Base-by-base conservation (phyloP, 148 eudicot genomes). In the Camellia lanceoleosa region DNA sequence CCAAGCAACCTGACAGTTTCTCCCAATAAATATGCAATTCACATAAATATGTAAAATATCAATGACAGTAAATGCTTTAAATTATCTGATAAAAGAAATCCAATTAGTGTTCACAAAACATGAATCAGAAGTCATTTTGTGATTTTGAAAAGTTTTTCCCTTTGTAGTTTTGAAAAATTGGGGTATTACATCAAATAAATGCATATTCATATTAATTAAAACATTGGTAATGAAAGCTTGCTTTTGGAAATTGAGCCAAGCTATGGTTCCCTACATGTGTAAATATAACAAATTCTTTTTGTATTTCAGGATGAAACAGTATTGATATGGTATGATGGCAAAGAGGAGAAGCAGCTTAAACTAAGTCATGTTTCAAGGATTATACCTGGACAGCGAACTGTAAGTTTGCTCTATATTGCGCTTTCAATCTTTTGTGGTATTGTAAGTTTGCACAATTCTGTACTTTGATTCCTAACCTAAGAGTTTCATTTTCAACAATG, bases 361-460 rank as follows among this genome's bases (percentile, higher is more conserved):
- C 87, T 92, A 77, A 85, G 83, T 83, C 91, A 89, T 54, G 92
- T 92, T 78, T 84, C 91, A 30, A 87, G 90, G 73, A 91, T 92
- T 70, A 88, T 92, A 78, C 92, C 97, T 74, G 97, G 97, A 68
- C 97, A 92, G 81, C 94, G 93, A 63, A 92, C 94, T 23, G 97
- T 92, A 89, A 84, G 92, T 59, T 77, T 71, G 43, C 54, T 7
- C 73, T 52, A 42, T 41, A 51, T 49, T 51, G 19, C 20, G 10
- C 61, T 47, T 63, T 49, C 49, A 56, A 56, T 42, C 62, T 58
- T 7, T 58, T 56, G 2, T 15, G 23, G 12, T 4, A 14, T 23
- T 73, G 8, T 56, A 38, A 3, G 6, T 16, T 74, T 74, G 20
- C 30, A 41, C 3, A 14, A 4, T 74, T 55, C 64, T 74, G 77